Evolutionary conservation across 331 rosid genomes (phyloP).

Genomic region (Prunus yedoensis): DNA sequence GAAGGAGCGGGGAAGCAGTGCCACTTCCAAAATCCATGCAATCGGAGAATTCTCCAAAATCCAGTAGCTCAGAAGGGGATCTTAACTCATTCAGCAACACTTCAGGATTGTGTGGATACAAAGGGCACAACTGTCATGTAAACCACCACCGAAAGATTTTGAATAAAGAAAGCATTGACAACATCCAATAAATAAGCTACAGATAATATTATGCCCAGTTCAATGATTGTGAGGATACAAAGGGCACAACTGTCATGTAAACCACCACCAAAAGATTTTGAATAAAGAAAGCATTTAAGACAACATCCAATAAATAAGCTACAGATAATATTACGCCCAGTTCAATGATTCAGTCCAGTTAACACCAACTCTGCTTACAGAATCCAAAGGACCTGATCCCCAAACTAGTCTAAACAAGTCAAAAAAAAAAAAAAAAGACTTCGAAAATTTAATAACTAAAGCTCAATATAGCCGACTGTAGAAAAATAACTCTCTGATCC

Average conservation of each 20-base stretch:
- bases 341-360: neutral
- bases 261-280: conserved; percentile 19
- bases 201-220: neutral
- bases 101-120: conserved; percentile 94
- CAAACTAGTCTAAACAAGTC: neutral
- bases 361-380: neutral
- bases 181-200: neutral
- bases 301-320: neutral
- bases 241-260: conserved; percentile 76
- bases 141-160: conserved; percentile 19
- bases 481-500: neutral
- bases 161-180: neutral
- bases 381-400: conserved; percentile 1
- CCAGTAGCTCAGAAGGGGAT: conserved; percentile 99
- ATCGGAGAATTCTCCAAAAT: conserved; percentile 95
- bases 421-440: neutral
- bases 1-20: conserved; percentile 71
- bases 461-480: neutral
- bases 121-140: conserved; percentile 76
- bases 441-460: neutral
- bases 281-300: neutral
- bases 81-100: conserved; percentile 82
- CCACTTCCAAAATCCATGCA: conserved; percentile 79
- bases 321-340: neutral
- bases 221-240: conserved; percentile 63